These are phyloP conservation scores for Fusarium secorum DNA, from an alignment of 2,329 filamentous ascomycete species.

Conservation along the genomic window DNA sequence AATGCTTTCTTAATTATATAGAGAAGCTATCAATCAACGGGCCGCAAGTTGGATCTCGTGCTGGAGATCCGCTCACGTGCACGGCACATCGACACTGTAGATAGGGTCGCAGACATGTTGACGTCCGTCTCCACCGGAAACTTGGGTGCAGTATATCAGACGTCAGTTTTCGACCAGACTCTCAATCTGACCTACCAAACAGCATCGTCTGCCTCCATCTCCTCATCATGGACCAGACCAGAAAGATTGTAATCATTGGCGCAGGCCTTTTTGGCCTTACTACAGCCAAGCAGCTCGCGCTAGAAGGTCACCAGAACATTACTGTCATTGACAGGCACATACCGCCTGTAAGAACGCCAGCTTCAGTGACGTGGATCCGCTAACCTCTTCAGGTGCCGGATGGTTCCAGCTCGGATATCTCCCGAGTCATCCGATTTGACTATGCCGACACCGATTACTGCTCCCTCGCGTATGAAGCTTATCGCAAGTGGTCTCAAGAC, in stretches of 20 bases:
- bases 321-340: constrained; percentile 46
- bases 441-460: constrained; percentile 70
- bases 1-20: too few relatives aligned
- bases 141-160: neutral
- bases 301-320: constrained; percentile 45
- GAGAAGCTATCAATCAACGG: too few relatives aligned
- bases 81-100: neutral
- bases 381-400: constrained; percentile 38
- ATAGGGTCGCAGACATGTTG: neutral
- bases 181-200: neutral
- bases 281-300: constrained; percentile 39
- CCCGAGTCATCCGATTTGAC: constrained; percentile 56
- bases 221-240: constrained; percentile 21
- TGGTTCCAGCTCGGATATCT: constrained; percentile 48
- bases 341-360: constrained; percentile 38
- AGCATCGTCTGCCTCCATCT: neutral
- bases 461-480: constrained; percentile 54
- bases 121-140: constrained; percentile 1
- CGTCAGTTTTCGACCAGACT: neutral
- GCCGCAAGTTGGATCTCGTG: neutral
- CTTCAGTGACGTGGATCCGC: neutral
- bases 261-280: constrained; percentile 45
- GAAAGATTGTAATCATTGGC: constrained; percentile 41
- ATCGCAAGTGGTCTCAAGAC: constrained; percentile 10
- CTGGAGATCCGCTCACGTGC: constrained; percentile 11